Evolutionary conservation across 2,329 filamentous ascomycete genomes (phyloP), one percentile per base, ranked within the genome.

Genomic region (Neurospora sp.): DNA sequence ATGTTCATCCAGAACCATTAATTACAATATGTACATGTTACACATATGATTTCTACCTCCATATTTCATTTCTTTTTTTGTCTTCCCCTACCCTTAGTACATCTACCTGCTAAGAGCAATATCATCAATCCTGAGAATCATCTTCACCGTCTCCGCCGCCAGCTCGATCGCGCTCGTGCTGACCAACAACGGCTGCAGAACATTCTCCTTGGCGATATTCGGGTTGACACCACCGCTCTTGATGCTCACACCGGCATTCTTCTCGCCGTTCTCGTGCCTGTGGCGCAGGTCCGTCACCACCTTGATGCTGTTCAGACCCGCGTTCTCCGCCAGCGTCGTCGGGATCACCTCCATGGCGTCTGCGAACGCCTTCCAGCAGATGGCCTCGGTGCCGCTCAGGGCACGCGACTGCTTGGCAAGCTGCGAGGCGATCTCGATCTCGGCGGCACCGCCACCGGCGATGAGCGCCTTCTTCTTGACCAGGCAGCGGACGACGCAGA

Each of bases 401-500:
- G 90, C 89, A 74, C 94, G 91, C 8, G 95, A 89, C 78, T 92
- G 91, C 81, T 92, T 91, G 70, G 91, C 89, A 40, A 99, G 87
- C 77, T 92, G 88, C 69, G 96, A 91, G 28, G 96, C 92, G 76
- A 99, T 95, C 82, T 98, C 94, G 77, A 98, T 96, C 82, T 99
- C 96, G 36, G 96, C 92, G 1, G 96, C 96, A 79, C 96, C 96
- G 77, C 96, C 96, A 81, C 96, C 96, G 15, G 96, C 95, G 77
- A 99, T 97, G 70, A 99, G 88, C n/a, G 96, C 96, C 84, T 96
- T 97, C 89, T 98, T 99, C 89, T 99, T 99, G 75, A 99, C 96
- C 72, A 99, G 83, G 79, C 96, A 99, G 76, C 96, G 91, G 76
- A 99, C 94, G 67, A 98, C 96, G 80, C 96, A 99, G 74, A 98